Evolutionary conservation across 768 basidiomycete species (phyloP), one percentile per base, ranked within the genome.

Genomic region (Crepidotus variabilis): DNA sequence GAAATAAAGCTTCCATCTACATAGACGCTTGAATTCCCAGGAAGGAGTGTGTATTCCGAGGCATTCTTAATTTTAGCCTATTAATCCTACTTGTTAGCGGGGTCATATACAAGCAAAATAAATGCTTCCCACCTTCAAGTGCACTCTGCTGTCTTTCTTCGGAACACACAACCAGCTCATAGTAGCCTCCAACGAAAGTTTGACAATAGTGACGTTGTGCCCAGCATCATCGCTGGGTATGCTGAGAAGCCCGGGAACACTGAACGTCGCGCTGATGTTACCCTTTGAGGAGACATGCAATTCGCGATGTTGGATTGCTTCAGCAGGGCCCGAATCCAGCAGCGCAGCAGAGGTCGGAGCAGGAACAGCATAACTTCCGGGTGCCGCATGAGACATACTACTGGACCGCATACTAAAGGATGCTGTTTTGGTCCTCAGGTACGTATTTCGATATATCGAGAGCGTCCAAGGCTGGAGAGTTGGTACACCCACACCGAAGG

Each of bases 1-100:
- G 75, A 70, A 7, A 73, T 75, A 62, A 76, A 77, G 56, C 71
- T 74, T 7, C 76, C 75, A 52, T 78, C 73, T 1, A 78, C 72
- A 54, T 74, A 76, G 24, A 77, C 65, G 50, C 68, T 75, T 0
- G 72, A 72, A 0, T 52, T 60, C 0, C 77, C 77, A 1, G 55
- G 58, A 13, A 77, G 60, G 7, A 78, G 61, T 0, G 73, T 69
- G 49, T 71, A 76, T 35, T 76, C 71, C 0, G 75, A 76, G 1
- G 67, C 65, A 56, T 78, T 78, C 51, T 65, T 69, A 7, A 78
- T 70, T 32, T 68, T 69, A 0, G 74, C 72, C 75, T 76, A 46
- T 5, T 22, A 18, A 57, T 35, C 10, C 28, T 0, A 21, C 14
- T 43, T 13, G 5, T 50, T 47, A 58, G 47, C 2, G 49, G n/a